Evolutionary conservation across 192 early-diverging fungal species (phyloP).

Genomic region (Radiomyces spectabilis): DNA sequence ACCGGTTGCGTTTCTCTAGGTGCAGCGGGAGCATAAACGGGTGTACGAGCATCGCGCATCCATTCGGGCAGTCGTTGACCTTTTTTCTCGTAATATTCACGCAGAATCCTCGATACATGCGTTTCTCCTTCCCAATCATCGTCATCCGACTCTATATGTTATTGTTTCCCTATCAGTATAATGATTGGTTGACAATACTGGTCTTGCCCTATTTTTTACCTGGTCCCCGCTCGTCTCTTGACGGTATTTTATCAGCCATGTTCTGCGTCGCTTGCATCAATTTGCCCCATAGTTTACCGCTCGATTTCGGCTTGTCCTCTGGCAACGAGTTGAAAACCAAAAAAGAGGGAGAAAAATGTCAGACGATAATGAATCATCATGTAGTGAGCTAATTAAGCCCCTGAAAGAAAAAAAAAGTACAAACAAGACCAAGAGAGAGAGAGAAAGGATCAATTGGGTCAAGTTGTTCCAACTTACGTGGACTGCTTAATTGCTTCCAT

Average conservation of each 20-base stretch:
- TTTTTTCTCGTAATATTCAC: slow-evolving; percentile 42
- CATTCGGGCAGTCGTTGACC: slow-evolving; percentile 21
- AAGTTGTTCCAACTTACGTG: not conserved
- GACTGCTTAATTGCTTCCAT: slow-evolving; percentile 5
- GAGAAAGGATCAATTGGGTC: not conserved
- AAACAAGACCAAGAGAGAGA: no score
- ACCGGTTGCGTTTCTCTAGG: no score
- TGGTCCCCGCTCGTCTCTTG: slow-evolving; percentile 9
- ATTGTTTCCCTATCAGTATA: no score
- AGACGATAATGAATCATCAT: not conserved
- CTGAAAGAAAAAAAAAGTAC: no score
- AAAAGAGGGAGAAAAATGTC: not conserved
- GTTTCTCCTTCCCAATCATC: slow-evolving; percentile 45
- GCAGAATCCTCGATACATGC: slow-evolving; percentile 42
- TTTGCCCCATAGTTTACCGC: slow-evolving; percentile 24
- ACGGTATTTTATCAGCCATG: slow-evolving; percentile 1
- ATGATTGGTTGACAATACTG: no score
- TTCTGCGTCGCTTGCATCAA: slow-evolving; percentile 20
- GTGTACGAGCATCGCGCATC: slow-evolving; percentile 4
- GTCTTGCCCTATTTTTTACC: slow-evolving; percentile 6
- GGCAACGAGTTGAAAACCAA: not conserved
- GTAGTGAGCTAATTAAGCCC: no score
- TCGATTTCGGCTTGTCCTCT: not conserved
- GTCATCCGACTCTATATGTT: slow-evolving; percentile 46
- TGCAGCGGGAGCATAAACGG: no score